These are phyloP conservation scores for Linaria vulgaris DNA, from an alignment of 257 asterid genomes.

Conservation along the genomic window DNA sequence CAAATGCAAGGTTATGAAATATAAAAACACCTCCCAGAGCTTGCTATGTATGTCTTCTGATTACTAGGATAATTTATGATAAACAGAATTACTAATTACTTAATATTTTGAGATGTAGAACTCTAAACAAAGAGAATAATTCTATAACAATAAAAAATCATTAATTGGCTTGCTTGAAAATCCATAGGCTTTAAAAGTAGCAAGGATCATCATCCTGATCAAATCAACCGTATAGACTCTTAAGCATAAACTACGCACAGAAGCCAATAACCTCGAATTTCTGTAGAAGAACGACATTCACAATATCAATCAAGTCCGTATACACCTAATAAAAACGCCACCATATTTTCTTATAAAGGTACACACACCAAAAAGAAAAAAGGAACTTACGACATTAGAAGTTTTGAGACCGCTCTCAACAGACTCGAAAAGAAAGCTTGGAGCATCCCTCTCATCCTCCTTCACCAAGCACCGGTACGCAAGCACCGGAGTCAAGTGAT, in stretches of 20 bases:
- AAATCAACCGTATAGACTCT: background rate
- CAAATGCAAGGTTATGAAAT: background rate
- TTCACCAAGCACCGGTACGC: conserved; percentile 92
- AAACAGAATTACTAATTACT: background rate
- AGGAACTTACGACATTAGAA: conserved; percentile 66
- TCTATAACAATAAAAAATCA: background rate
- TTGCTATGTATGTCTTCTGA: background rate
- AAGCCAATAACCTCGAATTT: conserved; percentile 13
- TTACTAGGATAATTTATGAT: conserved; percentile 1
- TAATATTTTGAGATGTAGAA: too few relatives aligned
- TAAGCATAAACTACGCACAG: background rate
- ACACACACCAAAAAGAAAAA: too few relatives aligned
- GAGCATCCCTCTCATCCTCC: conserved; percentile 97
- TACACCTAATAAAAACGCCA: conserved; percentile 17
- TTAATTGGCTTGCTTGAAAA: conserved; percentile 8
- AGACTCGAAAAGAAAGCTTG: conserved; percentile 90
- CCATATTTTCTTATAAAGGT: too few relatives aligned
- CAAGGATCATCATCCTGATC: background rate
- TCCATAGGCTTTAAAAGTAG: background rate
- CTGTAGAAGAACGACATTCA: background rate
- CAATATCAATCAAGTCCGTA: background rate
- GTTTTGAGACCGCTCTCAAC: conserved; percentile 80
- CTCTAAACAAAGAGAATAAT: too few relatives aligned
- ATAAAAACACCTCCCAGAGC: background rate
- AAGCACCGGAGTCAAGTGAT: conserved; percentile 91